Base-by-base conservation (phyloP, 768 basidiomycete genomes). In the Mycena leptocephala region DNA sequence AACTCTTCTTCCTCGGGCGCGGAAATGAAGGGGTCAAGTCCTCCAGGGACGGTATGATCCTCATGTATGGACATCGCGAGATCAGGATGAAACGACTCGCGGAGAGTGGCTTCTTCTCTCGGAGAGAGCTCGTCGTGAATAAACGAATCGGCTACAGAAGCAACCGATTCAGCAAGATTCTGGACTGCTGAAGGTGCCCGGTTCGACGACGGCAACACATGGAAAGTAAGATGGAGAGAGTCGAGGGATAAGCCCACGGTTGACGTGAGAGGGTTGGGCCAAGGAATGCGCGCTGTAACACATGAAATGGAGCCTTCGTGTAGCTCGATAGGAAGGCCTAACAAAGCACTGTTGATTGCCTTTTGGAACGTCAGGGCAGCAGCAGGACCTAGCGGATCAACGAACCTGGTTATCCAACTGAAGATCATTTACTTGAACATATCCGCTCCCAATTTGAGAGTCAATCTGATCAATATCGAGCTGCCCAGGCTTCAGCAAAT, bases 391-490 rank as follows among this genome's bases (percentile, higher is more conserved):
- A 56, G 24, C 62, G 59, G 43, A 69, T 76, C 32, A 41, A 55
- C 93, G 80, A 81, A 95, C 97, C 83, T 92, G 88, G 63, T 89
- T 89, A 83, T 96, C 92, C 63, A 99, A 86, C 82, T 97, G 92
- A 70, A 98, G 87, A 80, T 96, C 93, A 76, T 93, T 93, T 43
- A 99, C 90, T 84, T 97, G 95, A 5, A 98, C 92, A 82, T 91
- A 94, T 22, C 97, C 97, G 51, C 94, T 94, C n/a, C 96, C 95
- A 80, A 99, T 94, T 85, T 98, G 96, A 33, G 96, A 95, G 80
- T 98, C 96, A 79, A 98, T 94, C 85, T 96, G 93, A 70, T 93
- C 90, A 65, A 92, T 88, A 85, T 98, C 95, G 72, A 98, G 91
- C 80, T 97, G 97, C 20, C 96, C 97, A 13, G 95, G 95, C 82